Percentiles rank a stretch among this genome's conserved stretches.
Evolutionary conservation across 2,329 filamentous ascomycete genomes (phyloP).

Genomic region (Cladosporium sp.): DNA sequence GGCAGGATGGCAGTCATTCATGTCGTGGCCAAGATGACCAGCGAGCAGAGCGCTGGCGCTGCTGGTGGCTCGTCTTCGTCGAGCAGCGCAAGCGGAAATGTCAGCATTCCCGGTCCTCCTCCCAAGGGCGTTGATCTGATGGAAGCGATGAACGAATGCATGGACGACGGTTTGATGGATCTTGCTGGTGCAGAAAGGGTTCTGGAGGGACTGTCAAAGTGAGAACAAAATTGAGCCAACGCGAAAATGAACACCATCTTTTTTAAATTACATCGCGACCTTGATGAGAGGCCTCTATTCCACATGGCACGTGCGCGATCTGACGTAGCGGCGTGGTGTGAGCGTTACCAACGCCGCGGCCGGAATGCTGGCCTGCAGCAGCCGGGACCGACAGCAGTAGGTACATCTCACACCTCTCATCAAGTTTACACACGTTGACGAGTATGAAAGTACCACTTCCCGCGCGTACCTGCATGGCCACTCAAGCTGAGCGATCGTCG

Average conservation of each 20-base stretch:
- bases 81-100: slow-evolving; percentile 16
- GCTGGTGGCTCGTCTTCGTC: slow-evolving; percentile 2
- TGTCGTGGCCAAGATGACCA: slow-evolving; percentile 34
- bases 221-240: not conserved
- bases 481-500: slow-evolving; percentile 2
- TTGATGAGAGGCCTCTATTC: slow-evolving; percentile 1
- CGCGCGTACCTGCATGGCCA: slow-evolving; percentile 2
- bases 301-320: slow-evolving; percentile 1
- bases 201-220: not conserved
- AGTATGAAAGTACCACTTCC: not conserved
- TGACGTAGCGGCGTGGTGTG: not conserved
- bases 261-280: not conserved
- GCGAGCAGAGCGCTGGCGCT: slow-evolving; percentile 31
- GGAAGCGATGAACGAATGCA: slow-evolving; percentile 44
- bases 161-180: slow-evolving; percentile 46
- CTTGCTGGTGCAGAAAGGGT: slow-evolving; percentile 14
- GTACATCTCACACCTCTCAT: not conserved
- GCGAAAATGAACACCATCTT: too few species aligned
- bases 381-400: not conserved
- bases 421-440: not conserved
- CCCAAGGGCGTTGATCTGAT: slow-evolving; percentile 36
- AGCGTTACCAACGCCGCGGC: not conserved
- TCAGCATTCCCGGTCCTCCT: slow-evolving; percentile 34
- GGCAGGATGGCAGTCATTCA: slow-evolving; percentile 28
- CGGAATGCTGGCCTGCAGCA: slow-evolving; percentile 4